Evolutionary conservation across 2,329 filamentous ascomycete species (phyloP), one percentile per base, ranked within the genome.

Genomic region (Fusarium verticillioides): DNA sequence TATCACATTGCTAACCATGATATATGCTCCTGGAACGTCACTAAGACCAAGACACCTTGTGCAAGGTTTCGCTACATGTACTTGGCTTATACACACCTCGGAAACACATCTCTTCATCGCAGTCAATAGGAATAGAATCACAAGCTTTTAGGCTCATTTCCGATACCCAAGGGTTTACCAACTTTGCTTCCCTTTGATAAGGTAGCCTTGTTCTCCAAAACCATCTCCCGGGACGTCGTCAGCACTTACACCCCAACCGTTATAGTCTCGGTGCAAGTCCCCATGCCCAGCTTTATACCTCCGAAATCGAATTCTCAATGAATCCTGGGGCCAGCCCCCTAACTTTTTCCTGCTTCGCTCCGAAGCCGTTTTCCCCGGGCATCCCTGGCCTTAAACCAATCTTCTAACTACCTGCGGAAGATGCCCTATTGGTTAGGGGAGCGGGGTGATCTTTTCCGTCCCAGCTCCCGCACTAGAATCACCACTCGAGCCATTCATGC

Each of bases 401-500:
- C 40, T 37, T 39, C 47, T 39, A 23, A 18, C 52, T 46, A 30
- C 18, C 32, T 36, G 30, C 47, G 9, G 21, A 26, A 40, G 19
- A 34, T n/a, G 30, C 11, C 40, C 47, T 49, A 68, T 53, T 66
- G 63, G 65, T 19, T 39, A 60, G 34, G 30, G 37, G 44, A 40
- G 19, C 34, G 39, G 44, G 52, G 13, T 66, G 61, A 49, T 67
- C 64, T 61, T 28, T 67, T 54, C 26, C 47, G 43, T 44, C 52
- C 49, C 49, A 36, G 46, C 36, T 61, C 47, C 67, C 62, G 23
- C 23, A 49, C 42, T 59, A 21, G 32, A 50, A 32, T 42, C 43
- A 60, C 43, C 66, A 64, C 46, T 37, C 26, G 32, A 57, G 47
- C 60, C 63, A 30, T 58, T 54, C 28, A 59, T 73, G 66, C 70